Evolutionary conservation across 2,329 filamentous ascomycete species (phyloP), one percentile per base, ranked within the genome.

Genomic region (Xylariaceae sp.): DNA sequence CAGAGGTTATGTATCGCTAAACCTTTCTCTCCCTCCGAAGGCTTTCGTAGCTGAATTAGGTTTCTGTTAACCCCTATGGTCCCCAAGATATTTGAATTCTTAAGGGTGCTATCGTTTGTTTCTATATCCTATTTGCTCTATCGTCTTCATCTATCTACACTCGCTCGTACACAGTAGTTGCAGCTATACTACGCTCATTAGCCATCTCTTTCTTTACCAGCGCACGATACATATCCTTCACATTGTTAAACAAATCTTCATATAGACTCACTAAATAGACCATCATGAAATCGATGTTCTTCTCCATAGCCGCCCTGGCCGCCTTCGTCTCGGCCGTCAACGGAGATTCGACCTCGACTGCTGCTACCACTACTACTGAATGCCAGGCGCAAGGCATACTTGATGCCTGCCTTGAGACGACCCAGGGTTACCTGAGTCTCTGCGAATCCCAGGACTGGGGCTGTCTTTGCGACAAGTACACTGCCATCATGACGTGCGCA

Each of bases 391-490:
- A 74, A 53, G 64, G 67, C 36, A 74, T 77, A 28, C 69, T 77
- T 36, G 73, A 77, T 2, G 53, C 71, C 7, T 77, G 76, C 50
- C 61, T 77, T 16, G 54, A 61, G 3, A 74, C 70, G 6, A 75
- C 73, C 0, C 60, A 69, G 58, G 68, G 69, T 28, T 76, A 77
- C 41, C 52, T 73, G 5, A 56, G 44, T n/a, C 63, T 67, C 5
- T 78, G 75, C 56, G 45, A 41, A 2, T 43, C 66, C 16, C 69
- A 62, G 6, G 75, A 77, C 58, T 77, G 71, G 24, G 51, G 51
- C 46, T 88, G 86, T 73, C 75, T 86, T 26, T 88, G 85, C 73
- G 74, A 78, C 46, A 78, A 82, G 64, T 83, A 81, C 70, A 79
- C 69, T 33, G 77, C 82, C 50, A 74, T 84, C 31, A 64, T 82